Evolutionary conservation across 2,329 filamentous ascomycete genomes (phyloP), one percentile per base, ranked within the genome.

Genomic region (Knufia fluminis): DNA sequence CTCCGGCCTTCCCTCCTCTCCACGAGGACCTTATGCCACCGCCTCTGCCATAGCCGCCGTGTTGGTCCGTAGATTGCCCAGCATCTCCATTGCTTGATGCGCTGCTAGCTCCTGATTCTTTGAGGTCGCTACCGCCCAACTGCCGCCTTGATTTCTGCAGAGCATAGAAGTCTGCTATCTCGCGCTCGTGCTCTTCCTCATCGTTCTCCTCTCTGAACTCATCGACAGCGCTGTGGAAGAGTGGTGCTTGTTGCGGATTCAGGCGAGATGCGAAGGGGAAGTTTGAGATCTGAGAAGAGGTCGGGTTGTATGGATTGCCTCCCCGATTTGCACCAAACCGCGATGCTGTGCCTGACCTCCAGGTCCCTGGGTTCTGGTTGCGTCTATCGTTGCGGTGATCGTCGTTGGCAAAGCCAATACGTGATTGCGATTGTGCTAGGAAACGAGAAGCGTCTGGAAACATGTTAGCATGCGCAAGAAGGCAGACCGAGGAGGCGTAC

Each of bases 141-240:
- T 95, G 86, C 41, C 90, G 79, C 58, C 92, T 79, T 57, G 91
- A 97, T 59, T 85, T 79, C 66, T 97, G 90, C 50, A 98, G 72
- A 4, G 91, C 91, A 67, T 90, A 94, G 57, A 92, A 82, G 67
- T 97, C 92, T n/a, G 89, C 89, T 28, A 91, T 86, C 63, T 97
- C 91, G 48, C 89, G 75, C 60, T 94, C 86, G 60, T 87, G 83
- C 67, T 95, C 89, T 60, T 87, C 85, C 64, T 92, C 90, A 54
- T 97, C 91, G 55, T 96, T 90, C 62, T 94, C 87, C 67, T 96
- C 90, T 54, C 85, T 82, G 56, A 94, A 92, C 62, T 94, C 88
- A 65, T 95, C 89, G 14, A 89, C 79, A 3, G 86, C 83, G 62
- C 88, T 94, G 67, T 92, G 89, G 66, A 98, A 97, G n/a, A 98